phyloP scores from a whole-genome alignment of 2,329 filamentous ascomycete species.

The Aspergillus luchuensis region DNA sequence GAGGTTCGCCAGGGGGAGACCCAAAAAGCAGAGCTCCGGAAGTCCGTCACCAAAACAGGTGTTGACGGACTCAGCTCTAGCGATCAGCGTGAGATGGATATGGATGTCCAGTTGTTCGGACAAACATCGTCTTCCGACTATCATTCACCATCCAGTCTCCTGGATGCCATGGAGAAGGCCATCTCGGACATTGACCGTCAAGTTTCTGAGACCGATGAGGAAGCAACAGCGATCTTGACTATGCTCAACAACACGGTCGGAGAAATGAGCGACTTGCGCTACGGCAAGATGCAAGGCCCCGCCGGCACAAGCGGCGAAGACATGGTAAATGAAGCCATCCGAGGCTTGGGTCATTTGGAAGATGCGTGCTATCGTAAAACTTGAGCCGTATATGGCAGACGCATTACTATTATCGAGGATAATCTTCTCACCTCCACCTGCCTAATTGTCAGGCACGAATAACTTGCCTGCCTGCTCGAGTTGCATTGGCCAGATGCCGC shows the following conservation, averaged over 20 bases:
- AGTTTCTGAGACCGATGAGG: slow-evolving; percentile 64
- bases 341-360: slow-evolving; percentile 66
- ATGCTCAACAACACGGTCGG: slow-evolving; percentile 68
- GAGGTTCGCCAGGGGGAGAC: slow-evolving; percentile 40
- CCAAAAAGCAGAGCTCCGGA: slow-evolving; percentile 43
- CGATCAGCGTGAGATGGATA: slow-evolving; percentile 44
- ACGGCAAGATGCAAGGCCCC: slow-evolving; percentile 65
- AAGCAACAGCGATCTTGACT: slow-evolving; percentile 62
- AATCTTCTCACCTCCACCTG: background rate
- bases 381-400: background rate
- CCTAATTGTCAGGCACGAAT: background rate
- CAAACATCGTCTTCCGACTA: slow-evolving; percentile 46
- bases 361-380: slow-evolving; percentile 57
- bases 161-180: slow-evolving; percentile 70
- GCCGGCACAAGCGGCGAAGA: slow-evolving; percentile 57
- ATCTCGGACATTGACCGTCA: slow-evolving; percentile 67
- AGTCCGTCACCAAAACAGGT: slow-evolving; percentile 32
- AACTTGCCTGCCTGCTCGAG: background rate
- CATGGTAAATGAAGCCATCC: slow-evolving; percentile 66
- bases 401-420: background rate
- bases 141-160: slow-evolving; percentile 66
- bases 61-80: slow-evolving; percentile 36
- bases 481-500: background rate
- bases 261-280: slow-evolving; percentile 77
- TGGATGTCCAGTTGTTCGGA: slow-evolving; percentile 64